phyloP scores from a whole-genome alignment of 2,329 filamentous ascomycete genomes.

The Dryadomyces quercivorus region DNA sequence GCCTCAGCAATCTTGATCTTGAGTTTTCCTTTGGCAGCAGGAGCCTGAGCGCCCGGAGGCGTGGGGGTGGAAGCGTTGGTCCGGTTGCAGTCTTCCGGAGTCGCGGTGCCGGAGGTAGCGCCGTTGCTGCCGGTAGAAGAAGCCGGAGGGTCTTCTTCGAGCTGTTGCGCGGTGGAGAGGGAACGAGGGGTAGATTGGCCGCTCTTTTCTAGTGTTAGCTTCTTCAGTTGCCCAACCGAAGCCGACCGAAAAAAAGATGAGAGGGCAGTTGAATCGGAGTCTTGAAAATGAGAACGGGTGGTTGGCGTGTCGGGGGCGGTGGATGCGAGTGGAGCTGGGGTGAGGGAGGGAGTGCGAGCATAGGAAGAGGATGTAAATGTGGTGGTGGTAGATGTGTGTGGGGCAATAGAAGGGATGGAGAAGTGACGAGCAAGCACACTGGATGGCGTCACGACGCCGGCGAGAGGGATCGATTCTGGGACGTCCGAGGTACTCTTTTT shows the following conservation, averaged over 20 bases:
- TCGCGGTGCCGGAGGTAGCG: constrained; percentile 24
- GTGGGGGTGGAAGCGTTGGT: constrained; percentile 42
- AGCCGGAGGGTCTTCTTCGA: constrained; percentile 27
- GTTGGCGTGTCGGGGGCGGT: constrained; percentile 8
- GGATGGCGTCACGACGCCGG: constrained; percentile 50
- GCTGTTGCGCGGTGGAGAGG: constrained; percentile 52
- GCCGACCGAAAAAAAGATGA: constrained; percentile 35
- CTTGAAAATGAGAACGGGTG: constrained; percentile 21
- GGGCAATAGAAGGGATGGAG: constrained; percentile 44
- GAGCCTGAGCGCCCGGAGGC: constrained; percentile 47
- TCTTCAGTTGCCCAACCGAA: constrained; percentile 58
- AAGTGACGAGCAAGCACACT: constrained; percentile 55
- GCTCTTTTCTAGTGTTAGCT: constrained; percentile 94
- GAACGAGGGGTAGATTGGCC: constrained; percentile 83
- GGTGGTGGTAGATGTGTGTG: background rate
- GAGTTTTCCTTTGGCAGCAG: constrained; percentile 72
- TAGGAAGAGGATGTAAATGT: constrained; percentile 1
- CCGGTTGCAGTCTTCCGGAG: constrained; percentile 11
- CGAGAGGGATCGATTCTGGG: constrained; percentile 40
- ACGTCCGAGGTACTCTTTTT: constrained; percentile 33
- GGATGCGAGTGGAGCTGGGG: background rate
- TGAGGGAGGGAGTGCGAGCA: constrained; percentile 4
- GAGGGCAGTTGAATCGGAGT: constrained; percentile 11
- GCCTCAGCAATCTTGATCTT: constrained; percentile 82
- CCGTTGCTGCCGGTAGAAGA: constrained; percentile 14